Conservation (phyloP, 371 early-diverging fungal species). For the Apophysomyces sp. region DNA sequence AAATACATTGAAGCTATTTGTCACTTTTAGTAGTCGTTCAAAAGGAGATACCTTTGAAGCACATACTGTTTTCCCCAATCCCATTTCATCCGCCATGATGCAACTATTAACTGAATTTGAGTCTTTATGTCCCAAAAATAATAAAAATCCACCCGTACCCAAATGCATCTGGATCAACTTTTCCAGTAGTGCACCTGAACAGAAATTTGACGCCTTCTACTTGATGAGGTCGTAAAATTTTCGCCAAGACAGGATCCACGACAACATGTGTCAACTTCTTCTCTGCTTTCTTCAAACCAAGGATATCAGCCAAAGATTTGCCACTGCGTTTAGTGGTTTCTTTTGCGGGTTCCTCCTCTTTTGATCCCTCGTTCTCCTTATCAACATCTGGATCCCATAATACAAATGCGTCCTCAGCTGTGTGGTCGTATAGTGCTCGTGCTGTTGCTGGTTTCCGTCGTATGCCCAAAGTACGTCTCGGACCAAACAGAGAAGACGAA, state of each 20-base stretch:
- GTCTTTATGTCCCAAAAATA: not conserved
- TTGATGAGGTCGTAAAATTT: constrained; percentile 93
- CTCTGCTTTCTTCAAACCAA: constrained; percentile 56
- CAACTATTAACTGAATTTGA: constrained; percentile 55
- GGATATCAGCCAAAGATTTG: constrained; percentile 50
- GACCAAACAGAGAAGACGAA: constrained; percentile 2
- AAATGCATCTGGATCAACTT: constrained; percentile 55
- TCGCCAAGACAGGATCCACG: constrained; percentile 83
- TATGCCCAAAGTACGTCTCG: constrained; percentile 60
- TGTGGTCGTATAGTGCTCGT: constrained; percentile 84
- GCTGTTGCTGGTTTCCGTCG: constrained; percentile 49
- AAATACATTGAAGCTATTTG: constrained; percentile 78
- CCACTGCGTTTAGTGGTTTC: constrained; percentile 26
- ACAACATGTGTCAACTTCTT: constrained; percentile 57
- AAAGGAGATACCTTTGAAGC: not conserved
- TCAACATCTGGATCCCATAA: constrained; percentile 76
- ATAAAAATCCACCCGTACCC: constrained; percentile 26
- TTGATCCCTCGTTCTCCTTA: constrained; percentile 39
- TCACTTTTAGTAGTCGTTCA: not conserved
- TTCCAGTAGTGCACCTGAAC: constrained; percentile 90
- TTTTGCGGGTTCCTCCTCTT: constrained; percentile 29
- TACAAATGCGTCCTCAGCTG: constrained; percentile 82
- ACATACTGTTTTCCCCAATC: constrained; percentile 90
- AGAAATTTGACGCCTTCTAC: constrained; percentile 90
- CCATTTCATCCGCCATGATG: constrained; percentile 99